Conservation (phyloP, 441 rosid genomes). For the Adansonia grandidieri region DNA sequence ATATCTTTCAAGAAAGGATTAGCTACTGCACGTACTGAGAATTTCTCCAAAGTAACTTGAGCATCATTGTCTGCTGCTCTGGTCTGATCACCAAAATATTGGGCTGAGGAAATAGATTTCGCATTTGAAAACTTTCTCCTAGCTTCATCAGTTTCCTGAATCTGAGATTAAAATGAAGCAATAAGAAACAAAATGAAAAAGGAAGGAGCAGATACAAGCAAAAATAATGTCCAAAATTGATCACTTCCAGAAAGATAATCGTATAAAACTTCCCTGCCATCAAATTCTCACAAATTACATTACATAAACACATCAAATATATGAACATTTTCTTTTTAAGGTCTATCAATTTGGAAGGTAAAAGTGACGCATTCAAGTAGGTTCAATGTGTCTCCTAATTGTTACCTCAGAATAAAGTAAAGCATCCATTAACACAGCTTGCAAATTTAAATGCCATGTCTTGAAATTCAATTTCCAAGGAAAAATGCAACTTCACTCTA, state of each 20-base stretch:
- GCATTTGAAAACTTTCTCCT: conserved; percentile 94
- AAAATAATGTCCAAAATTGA: not conserved
- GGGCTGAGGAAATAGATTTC: conserved; percentile 91
- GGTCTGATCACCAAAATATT: conserved; percentile 74
- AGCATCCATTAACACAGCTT: not conserved
- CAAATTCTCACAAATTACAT: not conserved
- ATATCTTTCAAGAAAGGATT: not conserved
- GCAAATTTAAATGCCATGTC: not conserved
- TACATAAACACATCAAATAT: not conserved
- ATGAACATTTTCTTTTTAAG: not conserved
- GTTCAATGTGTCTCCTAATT: not conserved
- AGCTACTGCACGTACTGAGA: conserved; percentile 55
- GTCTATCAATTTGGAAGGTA: not conserved
- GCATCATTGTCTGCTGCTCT: conserved; percentile 59
- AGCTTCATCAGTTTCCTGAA: conserved; percentile 90
- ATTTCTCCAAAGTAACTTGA: conserved; percentile 85
- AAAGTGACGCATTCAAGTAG: not conserved
- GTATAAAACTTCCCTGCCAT: not conserved
- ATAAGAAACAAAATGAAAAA: conserved; percentile 20
- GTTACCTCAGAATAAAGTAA: not conserved
- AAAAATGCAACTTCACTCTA: not conserved
- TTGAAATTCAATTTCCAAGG: not conserved
- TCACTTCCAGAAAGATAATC: not conserved
- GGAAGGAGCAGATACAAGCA: not conserved
- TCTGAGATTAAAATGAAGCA: conserved; percentile 43